Evolutionary conservation across 441 rosid genomes (phyloP).

Genomic region (Erodium texanum): DNA sequence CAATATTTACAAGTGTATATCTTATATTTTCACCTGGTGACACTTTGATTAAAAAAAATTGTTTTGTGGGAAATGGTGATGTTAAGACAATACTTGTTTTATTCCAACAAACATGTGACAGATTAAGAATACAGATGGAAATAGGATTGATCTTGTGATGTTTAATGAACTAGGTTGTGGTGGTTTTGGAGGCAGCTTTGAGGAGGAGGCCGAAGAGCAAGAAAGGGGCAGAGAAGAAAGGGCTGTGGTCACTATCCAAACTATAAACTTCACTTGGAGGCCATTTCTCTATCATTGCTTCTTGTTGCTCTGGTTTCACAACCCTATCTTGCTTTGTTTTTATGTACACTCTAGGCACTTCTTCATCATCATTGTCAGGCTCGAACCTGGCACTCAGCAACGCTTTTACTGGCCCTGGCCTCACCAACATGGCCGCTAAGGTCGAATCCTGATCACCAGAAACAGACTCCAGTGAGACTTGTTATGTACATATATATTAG

Average conservation of each 20-base stretch:
- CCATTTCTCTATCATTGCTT: constrained; percentile 29
- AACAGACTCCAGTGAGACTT: neutral
- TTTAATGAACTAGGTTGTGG: neutral
- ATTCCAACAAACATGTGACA: too few species aligned
- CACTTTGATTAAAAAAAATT: too few species aligned
- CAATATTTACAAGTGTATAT: too few species aligned
- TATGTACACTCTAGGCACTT: constrained; percentile 45
- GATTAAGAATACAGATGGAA: too few species aligned
- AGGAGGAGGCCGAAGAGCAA: constrained; percentile 19
- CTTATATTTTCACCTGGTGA: too few species aligned
- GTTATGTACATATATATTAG: too few species aligned
- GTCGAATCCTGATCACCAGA: constrained; percentile 36
- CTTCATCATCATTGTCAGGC: constrained; percentile 17
- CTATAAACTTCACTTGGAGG: constrained; percentile 12
- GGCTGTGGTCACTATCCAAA: constrained; percentile 23
- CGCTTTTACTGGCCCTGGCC: constrained; percentile 61
- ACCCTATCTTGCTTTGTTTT: constrained; percentile 48
- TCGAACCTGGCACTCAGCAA: constrained; percentile 30
- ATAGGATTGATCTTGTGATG: neutral
- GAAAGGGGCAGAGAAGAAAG: constrained; percentile 21
- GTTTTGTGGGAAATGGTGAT: too few species aligned
- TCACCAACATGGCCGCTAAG: constrained; percentile 43
- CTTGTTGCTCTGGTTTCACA: constrained; percentile 58
- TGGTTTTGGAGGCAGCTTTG: constrained; percentile 10
- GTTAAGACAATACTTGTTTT: too few species aligned